phyloP scores from a whole-genome alignment of 1,284 basidiomycete genomes.

The Leccinum solheimii region DNA sequence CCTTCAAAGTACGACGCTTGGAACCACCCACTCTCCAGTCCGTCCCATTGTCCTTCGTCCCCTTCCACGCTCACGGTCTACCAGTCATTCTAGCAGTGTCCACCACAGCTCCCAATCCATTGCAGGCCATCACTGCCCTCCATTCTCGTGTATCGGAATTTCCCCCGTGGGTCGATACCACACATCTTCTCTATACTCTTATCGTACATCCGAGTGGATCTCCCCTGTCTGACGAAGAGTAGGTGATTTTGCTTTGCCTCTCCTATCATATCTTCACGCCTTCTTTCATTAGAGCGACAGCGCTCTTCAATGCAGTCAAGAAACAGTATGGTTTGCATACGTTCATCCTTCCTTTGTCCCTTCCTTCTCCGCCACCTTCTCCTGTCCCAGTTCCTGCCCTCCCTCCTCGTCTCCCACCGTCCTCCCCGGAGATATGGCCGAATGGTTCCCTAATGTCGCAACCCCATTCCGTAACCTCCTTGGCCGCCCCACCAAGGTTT shows the following conservation, averaged over 20 bases:
- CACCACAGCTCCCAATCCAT: slow-evolving; percentile 71
- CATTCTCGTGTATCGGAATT: slow-evolving; percentile 65
- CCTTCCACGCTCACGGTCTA: slow-evolving; percentile 11
- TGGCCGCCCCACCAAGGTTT: slow-evolving; percentile 38
- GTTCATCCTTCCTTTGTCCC: slow-evolving; percentile 61
- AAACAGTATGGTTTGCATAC: slow-evolving; percentile 78
- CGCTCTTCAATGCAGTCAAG: slow-evolving; percentile 79
- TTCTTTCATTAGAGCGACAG: slow-evolving; percentile 53
- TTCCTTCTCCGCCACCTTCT: slow-evolving; percentile 60
- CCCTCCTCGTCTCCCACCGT: slow-evolving; percentile 64
- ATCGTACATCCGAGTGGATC: slow-evolving; percentile 74
- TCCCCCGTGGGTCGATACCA: slow-evolving; percentile 75
- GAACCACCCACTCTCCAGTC: slow-evolving; percentile 81
- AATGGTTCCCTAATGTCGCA: slow-evolving; percentile 22
- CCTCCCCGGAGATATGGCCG: slow-evolving; percentile 38
- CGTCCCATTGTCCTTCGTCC: slow-evolving; percentile 31
- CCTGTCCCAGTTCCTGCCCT: slow-evolving; percentile 65
- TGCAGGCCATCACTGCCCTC: slow-evolving; percentile 71
- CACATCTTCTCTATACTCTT: slow-evolving; percentile 66
- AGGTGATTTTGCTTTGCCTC: slow-evolving; percentile 32
- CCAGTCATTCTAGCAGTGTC: slow-evolving; percentile 77
- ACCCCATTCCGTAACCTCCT: slow-evolving; percentile 10
- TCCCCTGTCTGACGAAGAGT: slow-evolving; percentile 76
- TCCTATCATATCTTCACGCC: slow-evolving; percentile 9
- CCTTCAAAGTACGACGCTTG: slow-evolving; percentile 71